Percentiles rank a stretch among this genome's conserved stretches.
Conservation (phyloP, 306 rosid species). For the Sphenostylis stenocarpa region DNA sequence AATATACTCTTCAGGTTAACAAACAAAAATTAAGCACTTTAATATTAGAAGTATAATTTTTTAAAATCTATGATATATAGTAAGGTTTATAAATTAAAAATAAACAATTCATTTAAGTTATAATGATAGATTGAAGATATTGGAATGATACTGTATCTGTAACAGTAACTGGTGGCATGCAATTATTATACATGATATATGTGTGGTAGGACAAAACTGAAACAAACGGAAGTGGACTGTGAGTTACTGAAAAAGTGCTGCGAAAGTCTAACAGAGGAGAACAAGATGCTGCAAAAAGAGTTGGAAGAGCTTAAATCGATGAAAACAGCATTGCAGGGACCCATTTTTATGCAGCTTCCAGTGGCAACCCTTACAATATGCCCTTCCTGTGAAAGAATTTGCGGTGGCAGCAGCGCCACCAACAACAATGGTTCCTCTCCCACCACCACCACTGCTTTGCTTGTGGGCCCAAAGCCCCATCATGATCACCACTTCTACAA, state of each 20-base stretch:
- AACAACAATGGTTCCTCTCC: constrained; percentile 33
- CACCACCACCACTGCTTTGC: constrained; percentile 12
- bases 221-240: constrained; percentile 78
- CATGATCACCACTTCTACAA: constrained; percentile 41
- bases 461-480: constrained; percentile 38
- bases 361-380: constrained; percentile 65
- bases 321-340: constrained; percentile 34
- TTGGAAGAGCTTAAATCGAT: constrained; percentile 69
- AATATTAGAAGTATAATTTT: too few species aligned
- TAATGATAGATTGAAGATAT: too few species aligned
- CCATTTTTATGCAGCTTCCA: constrained; percentile 60
- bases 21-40: too few species aligned
- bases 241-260: constrained; percentile 71
- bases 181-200: neutral
- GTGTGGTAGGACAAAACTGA: constrained; percentile 74
- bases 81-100: too few species aligned
- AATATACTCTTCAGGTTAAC: too few species aligned
- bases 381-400: constrained; percentile 70
- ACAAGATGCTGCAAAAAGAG: constrained; percentile 67
- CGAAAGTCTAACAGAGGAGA: constrained; percentile 70
- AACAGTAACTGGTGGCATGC: too few species aligned
- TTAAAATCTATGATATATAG: too few species aligned
- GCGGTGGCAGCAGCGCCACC: constrained; percentile 26
- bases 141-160: too few species aligned
- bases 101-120: too few species aligned